Base-by-base conservation (phyloP, 176 grass and related monocot genomes). In the Puya raimondii region DNA sequence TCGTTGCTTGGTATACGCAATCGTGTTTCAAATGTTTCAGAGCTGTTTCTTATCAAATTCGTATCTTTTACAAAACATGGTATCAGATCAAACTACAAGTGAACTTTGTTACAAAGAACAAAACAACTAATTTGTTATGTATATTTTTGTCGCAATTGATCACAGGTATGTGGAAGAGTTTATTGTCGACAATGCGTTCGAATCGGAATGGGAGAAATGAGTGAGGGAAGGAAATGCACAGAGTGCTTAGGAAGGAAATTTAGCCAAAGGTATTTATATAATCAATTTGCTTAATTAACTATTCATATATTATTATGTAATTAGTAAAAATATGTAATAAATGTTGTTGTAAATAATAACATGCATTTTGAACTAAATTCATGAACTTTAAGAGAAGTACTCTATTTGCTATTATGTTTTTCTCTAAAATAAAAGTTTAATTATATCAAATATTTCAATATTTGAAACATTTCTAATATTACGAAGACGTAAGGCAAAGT, bases 191-290 rank as follows among this genome's bases (percentile, higher is more conserved):
- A 57, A 1, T 91, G 88, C 50, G 84, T 84, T 25, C 17, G 68
- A 63, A 64, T 33, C 1, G 84, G 78, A 52, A 87, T 91, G 88
- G 88, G 81, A 16, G 84, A 91, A 16, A 91, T 91, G 84, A 25
- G 78, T 5, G 84, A 87, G 76, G 88, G 88, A 21, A 82, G 88
- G 42, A 91, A 91, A 80, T 91, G 84, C 68, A 51, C 79, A n/a
- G 71, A 82, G 27, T 91, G 84, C 76, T 65, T 91, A 10, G 84
- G 88, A 3, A 82, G 78, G 11, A 75, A 81, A 57, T 91, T 73
- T 65, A 91, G 88, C 78, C 80, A 87, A 72, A 71, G 84, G 71
- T 50, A 12, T 22, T 1, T 9, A 23, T 13, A 51, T 23, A 29
- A 29, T 29, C 27, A 29, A 29, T 29, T 29, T 29, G 3, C 27